Base-by-base conservation (phyloP, 345 rosid genomes). In the Fremontodendron californicum region DNA sequence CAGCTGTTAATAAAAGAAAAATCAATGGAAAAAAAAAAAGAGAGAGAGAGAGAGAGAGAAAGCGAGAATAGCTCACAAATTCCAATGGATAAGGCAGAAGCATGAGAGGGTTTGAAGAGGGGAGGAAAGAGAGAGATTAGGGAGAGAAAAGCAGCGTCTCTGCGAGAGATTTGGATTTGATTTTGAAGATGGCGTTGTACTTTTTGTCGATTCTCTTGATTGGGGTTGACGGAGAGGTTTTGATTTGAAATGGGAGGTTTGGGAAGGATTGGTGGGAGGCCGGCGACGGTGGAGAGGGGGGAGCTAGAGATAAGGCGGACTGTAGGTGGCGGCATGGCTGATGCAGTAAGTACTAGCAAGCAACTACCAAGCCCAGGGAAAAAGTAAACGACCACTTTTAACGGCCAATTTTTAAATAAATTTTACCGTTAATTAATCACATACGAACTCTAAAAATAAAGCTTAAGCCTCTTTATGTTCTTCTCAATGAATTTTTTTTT, bases 31-130 rank as follows among this genome's bases (percentile, higher is more conserved):
- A 9, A n/a, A 5, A 23, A 15, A 27, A 16, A 5, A 18, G 1
- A 23, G 33, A 48, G 37, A 19, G 0, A 40, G 73, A 33, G 5
- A 73, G 52, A 9, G 1, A 23, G 33, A 48, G 37, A 19, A 0
- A 40, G 73, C 35, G 5, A 73, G 52, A 11, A 43, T 46, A 19
- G 74, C 83, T 42, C 85, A 93, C 98, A 90, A 80, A 93, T 90
- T 83, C 99, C 98, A 39, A 92, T 52, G 73, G 91, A 85, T 85
- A 93, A 93, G 29, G 98, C 96, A n/a, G 78, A 35, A 42, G 96
- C 94, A 0, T 90, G 84, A 48, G 79, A 63, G 3, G 90, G 77
- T 0, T 52, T 78, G 42, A 89, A 23, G 48, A 87, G 73, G 18
- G 84, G 68, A 49, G 88, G 85, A 52, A 84, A 77, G 58, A 88